phyloP scores from a whole-genome alignment of 345 rosid species.

The Rhodamnia argentea region DNA sequence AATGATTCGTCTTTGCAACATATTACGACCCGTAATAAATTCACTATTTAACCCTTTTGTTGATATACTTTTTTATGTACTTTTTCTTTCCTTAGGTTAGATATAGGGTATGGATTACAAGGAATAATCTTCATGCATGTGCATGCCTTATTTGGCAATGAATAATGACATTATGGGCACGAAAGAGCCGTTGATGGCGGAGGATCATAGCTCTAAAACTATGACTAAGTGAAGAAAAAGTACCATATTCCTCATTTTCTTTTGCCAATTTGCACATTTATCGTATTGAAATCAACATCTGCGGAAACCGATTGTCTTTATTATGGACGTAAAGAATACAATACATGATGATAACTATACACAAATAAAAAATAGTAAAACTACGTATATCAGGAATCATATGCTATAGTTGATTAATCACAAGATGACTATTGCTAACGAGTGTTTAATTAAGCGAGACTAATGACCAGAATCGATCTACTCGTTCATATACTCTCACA shows the following conservation, averaged over 20 bases:
- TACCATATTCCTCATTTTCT: neutral
- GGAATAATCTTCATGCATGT: neutral
- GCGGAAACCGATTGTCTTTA: neutral
- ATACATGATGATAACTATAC: neutral
- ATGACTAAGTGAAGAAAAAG: neutral
- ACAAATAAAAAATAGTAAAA: neutral
- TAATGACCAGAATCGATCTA: neutral
- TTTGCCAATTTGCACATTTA: neutral
- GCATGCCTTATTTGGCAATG: neutral
- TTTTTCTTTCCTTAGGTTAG: neutral
- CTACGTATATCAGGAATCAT: neutral
- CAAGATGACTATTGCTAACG: neutral
- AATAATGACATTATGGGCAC: neutral
- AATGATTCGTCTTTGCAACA: neutral
- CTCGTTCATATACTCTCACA: neutral
- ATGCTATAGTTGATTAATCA: neutral
- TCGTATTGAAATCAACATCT: neutral
- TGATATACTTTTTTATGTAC: neutral
- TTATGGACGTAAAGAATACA: neutral
- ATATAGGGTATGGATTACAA: neutral
- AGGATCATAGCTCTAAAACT: neutral
- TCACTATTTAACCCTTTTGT: neutral
- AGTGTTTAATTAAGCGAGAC: neutral
- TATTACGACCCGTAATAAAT: neutral
- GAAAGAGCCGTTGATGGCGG: neutral